Conservation (phyloP, 805 yeast species). For the Candida verbasci region DNA sequence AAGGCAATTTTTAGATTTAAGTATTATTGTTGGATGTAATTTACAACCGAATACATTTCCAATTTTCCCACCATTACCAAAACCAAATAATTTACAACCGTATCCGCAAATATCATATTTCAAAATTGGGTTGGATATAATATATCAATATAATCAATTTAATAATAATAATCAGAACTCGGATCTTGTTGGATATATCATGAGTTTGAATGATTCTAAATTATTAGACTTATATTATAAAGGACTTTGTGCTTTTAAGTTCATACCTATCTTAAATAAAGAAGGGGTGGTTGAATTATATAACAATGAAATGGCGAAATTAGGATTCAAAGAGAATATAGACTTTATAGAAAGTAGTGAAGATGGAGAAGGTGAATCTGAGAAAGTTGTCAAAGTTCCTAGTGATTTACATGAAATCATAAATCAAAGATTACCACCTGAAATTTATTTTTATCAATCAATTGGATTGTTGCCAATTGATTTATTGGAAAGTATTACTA, state of each 20-base stretch:
- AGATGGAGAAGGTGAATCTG: conserved; percentile 11
- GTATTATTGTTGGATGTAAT: conserved; percentile 75
- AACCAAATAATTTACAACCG: conserved; percentile 36
- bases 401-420: conserved; percentile 77
- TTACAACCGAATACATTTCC: conserved; percentile 64
- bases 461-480: conserved; percentile 67
- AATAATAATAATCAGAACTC: conserved; percentile 16
- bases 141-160: conserved; percentile 29
- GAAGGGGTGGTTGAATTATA: conserved; percentile 68
- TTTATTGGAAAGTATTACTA: conserved; percentile 61
- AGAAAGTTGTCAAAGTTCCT: conserved; percentile 45
- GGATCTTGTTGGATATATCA: conserved; percentile 43
- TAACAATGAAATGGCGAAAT: conserved; percentile 36
- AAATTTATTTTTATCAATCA: conserved; percentile 74
- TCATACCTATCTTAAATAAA: conserved; percentile 66
- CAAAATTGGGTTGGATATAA: conserved; percentile 36
- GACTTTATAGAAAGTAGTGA: conserved; percentile 16
- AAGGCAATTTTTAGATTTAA: conserved; percentile 68
- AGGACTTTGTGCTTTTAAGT: conserved; percentile 65
- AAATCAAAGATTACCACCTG: conserved; percentile 83
- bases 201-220: conserved; percentile 42
- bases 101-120: conserved; percentile 37
- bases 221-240: conserved; percentile 52
- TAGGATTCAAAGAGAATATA: conserved; percentile 19
- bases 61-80: conserved; percentile 43